phyloP scores from a whole-genome alignment of 768 basidiomycete genomes.

The Hygrophorus pudorinus region DNA sequence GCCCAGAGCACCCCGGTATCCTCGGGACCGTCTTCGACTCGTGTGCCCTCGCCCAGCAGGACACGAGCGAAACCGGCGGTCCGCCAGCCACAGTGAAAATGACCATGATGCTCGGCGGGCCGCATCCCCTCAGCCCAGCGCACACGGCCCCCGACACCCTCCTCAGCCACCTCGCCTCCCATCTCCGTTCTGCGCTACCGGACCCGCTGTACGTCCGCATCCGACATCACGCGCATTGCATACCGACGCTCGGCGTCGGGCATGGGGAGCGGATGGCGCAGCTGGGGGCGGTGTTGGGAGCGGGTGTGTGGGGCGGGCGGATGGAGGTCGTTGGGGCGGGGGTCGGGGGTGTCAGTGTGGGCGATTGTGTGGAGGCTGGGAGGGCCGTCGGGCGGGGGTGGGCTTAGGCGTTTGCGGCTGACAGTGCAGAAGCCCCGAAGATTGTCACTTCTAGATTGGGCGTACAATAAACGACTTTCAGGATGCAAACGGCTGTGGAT shows the following conservation, averaged over 20 bases:
- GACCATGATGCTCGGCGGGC: constrained; percentile 87
- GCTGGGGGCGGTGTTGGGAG: constrained; percentile 33
- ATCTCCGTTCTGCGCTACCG: constrained; percentile 38
- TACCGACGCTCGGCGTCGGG: constrained; percentile 68
- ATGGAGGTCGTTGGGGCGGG: constrained; percentile 76
- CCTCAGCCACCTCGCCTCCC: constrained; percentile 29
- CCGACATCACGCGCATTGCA: constrained; percentile 54
- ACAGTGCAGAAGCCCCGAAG: no score
- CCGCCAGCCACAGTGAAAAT: constrained; percentile 48
- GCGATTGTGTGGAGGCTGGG: constrained; percentile 75
- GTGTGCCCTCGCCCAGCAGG: constrained; percentile 55
- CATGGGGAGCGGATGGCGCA: constrained; percentile 63
- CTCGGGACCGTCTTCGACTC: constrained; percentile 91
- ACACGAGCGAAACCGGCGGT: no score
- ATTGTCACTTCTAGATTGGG: no score
- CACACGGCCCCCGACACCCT: constrained; percentile 19
- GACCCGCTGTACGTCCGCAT: constrained; percentile 44
- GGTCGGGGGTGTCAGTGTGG: constrained; percentile 78
- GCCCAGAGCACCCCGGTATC: constrained; percentile 31
- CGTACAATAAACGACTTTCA: no score
- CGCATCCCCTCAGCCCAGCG: constrained; percentile 31
- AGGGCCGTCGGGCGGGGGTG: constrained; percentile 41
- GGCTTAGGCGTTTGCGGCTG: no score
- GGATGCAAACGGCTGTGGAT: no score
- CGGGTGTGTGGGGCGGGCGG: constrained; percentile 31